These are phyloP conservation scores for Xylaria castorea DNA, from an alignment of 495 filamentous ascomycete genomes.

Conservation along the genomic window DNA sequence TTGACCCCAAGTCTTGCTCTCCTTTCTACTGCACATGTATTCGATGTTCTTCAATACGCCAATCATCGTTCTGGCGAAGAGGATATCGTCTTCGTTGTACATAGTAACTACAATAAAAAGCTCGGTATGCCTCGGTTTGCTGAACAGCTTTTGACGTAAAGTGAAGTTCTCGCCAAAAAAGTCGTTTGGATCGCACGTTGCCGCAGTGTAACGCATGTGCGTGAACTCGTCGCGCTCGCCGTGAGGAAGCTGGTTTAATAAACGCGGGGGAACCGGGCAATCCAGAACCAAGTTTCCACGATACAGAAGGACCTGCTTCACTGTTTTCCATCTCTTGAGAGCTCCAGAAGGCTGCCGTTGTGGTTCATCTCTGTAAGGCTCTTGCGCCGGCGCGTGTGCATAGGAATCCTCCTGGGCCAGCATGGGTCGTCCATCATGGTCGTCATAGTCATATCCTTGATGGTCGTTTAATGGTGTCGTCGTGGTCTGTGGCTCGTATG, in stretches of 20 bases:
- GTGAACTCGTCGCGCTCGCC: slow-evolving; percentile 97
- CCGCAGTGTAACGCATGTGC: slow-evolving; percentile 97
- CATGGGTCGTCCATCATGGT: slow-evolving; percentile 58
- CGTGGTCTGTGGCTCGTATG: slow-evolving; percentile 70
- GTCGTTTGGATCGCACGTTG: slow-evolving; percentile 90
- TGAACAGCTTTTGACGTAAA: slow-evolving; percentile 90
- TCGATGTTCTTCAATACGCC: slow-evolving; percentile 99
- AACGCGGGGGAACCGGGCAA: slow-evolving; percentile 90
- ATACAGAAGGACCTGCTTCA: slow-evolving; percentile 96
- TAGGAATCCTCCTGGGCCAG: slow-evolving; percentile 55
- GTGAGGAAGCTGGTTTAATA: slow-evolving; percentile 85
- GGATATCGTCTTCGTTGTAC: slow-evolving; percentile 98
- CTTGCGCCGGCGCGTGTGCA: slow-evolving; percentile 43
- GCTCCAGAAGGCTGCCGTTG: slow-evolving; percentile 61
- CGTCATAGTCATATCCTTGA: slow-evolving; percentile 60
- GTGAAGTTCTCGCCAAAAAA: slow-evolving; percentile 92
- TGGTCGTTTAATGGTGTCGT: slow-evolving; percentile 56
- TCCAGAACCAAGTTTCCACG: slow-evolving; percentile 97
- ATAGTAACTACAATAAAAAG: slow-evolving; percentile 98
- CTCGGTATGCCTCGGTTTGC: slow-evolving; percentile 91
- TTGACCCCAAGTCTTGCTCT: slow-evolving; percentile 96
- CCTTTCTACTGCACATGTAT: slow-evolving; percentile 89
- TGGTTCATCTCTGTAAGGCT: slow-evolving; percentile 56
- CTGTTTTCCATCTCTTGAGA: slow-evolving; percentile 94
- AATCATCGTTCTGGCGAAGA: slow-evolving; percentile 95